Conservation (phyloP, 2,329 filamentous ascomycete species). For the Talaromyces sp. region DNA sequence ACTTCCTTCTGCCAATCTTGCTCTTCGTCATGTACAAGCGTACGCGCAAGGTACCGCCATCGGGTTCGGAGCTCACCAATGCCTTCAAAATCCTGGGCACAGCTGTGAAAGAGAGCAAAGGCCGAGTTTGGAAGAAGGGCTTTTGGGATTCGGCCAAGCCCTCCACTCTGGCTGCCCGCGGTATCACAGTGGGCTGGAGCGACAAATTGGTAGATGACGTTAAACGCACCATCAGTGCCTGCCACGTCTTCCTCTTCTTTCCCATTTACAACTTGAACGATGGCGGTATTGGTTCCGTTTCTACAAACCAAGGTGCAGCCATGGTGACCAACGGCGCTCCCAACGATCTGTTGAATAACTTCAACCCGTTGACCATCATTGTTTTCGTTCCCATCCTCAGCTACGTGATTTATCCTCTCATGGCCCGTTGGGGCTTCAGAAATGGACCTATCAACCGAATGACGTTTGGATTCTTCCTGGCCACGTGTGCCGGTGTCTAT, state of each 20-base stretch:
- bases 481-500: conserved; percentile 39
- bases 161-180: conserved; percentile 22
- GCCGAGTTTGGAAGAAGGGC: conserved; percentile 26
- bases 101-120: conserved; percentile 29
- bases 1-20: conserved; percentile 32
- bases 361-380: conserved; percentile 49
- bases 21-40: conserved; percentile 29
- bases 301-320: conserved; percentile 46
- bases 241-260: conserved; percentile 33
- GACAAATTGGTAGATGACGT: conserved; percentile 34
- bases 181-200: conserved; percentile 24
- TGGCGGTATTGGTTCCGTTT: conserved; percentile 48
- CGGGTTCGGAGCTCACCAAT: conserved; percentile 28
- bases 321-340: conserved; percentile 47
- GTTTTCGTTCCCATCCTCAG: conserved; percentile 43
- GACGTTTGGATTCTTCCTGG: conserved; percentile 48
- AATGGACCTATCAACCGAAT: conserved; percentile 48
- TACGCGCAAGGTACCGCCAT: conserved; percentile 26
- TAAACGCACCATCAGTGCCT: conserved; percentile 26
- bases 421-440: conserved; percentile 38
- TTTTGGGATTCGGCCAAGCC: conserved; percentile 34
- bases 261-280: conserved; percentile 36
- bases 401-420: conserved; percentile 44
- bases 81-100: conserved; percentile 28
- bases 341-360: conserved; percentile 48